Conservation (phyloP, 306 rosid genomes). For the Gillenia trifoliata region DNA sequence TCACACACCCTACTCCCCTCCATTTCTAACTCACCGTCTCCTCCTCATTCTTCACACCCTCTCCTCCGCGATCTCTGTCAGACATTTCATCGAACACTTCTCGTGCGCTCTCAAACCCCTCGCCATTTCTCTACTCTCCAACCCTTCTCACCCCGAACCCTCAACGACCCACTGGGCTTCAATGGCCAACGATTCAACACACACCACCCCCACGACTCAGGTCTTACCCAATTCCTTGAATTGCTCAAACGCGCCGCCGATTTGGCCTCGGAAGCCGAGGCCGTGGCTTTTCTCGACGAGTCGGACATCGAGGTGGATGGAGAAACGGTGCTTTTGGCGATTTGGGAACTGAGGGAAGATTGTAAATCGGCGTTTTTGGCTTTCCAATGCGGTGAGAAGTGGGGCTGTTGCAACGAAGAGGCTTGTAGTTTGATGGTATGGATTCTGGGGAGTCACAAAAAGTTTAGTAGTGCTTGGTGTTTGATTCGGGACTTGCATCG, state of each 20-base stretch:
- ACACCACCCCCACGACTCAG: slow-evolving; percentile 20
- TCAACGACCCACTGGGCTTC: slow-evolving; percentile 25
- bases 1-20: neutral
- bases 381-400: slow-evolving; percentile 58
- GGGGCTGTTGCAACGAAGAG: slow-evolving; percentile 52
- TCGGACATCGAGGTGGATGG: slow-evolving; percentile 37
- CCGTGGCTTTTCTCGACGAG: slow-evolving; percentile 35
- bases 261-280: slow-evolving; percentile 50
- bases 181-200: slow-evolving; percentile 16
- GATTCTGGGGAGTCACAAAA: slow-evolving; percentile 67
- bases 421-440: slow-evolving; percentile 67
- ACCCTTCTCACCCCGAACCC: slow-evolving; percentile 22
- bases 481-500: slow-evolving; percentile 66
- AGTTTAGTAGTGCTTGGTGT: slow-evolving; percentile 76
- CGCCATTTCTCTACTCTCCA: slow-evolving; percentile 26
- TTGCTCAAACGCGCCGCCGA: slow-evolving; percentile 26
- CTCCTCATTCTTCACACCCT: neutral
- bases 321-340: slow-evolving; percentile 41
- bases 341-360: slow-evolving; percentile 68
- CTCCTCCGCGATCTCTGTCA: slow-evolving; percentile 26
- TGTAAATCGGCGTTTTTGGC: slow-evolving; percentile 60
- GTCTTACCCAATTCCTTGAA: slow-evolving; percentile 42
- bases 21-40: neutral
- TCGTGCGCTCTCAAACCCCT: slow-evolving; percentile 18
- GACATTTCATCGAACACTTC: slow-evolving; percentile 58